Base-by-base conservation (phyloP, 2,329 filamentous ascomycete genomes). In the Penicillium sp. region DNA sequence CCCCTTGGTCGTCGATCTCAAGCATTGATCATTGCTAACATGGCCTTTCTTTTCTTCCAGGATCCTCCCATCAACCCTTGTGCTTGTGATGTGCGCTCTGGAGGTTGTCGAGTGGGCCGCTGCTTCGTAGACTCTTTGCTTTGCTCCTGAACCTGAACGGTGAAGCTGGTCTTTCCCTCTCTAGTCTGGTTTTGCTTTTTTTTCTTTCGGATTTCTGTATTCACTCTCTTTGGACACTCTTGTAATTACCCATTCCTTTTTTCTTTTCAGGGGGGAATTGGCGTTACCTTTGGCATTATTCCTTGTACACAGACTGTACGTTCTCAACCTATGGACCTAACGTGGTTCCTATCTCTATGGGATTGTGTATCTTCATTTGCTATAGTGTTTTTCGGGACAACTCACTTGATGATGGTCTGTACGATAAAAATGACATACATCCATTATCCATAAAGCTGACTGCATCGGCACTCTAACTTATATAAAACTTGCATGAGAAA, bases 41-140 rank as follows among this genome's bases (percentile, higher is more conserved):
- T 56, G 46, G 17, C 76, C 62, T 50, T 17, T 48, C 7, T 42
- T 35, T 54, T 33, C 13, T 43, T 0, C 10, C 62, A 91, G 89
- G 88, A 97, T 99, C 66, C 83, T 99, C 50, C 94, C 94, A 2
- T 96, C 91, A 40, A 99, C 94, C 1, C 83, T 99, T 42, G 71
- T 95, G 37, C 83, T 97, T 43, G 94, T 99, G 54, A 89, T 97
- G 85, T 85, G 90, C 71, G 94, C 93, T 21, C 81, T 99, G 50
- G 92, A 97, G 75, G 92, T 94, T 2, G 87, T 97, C 6, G 90
- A 96, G 71, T 97, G 93, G 93, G 90, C 92, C 2, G 63, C 64
- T 43, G 47, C 63, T 27, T 60, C 65, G 10, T 64, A 59, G 50
- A 43, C 29, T 52, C 31, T n/a, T 53, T 13, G 15, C 38, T 54